A percentile compares a stretch with the other conserved stretches of the same genome.
Evolutionary conservation across 2,329 filamentous ascomycete genomes (phyloP).

Genomic region (Arthrobotrys conoides): DNA sequence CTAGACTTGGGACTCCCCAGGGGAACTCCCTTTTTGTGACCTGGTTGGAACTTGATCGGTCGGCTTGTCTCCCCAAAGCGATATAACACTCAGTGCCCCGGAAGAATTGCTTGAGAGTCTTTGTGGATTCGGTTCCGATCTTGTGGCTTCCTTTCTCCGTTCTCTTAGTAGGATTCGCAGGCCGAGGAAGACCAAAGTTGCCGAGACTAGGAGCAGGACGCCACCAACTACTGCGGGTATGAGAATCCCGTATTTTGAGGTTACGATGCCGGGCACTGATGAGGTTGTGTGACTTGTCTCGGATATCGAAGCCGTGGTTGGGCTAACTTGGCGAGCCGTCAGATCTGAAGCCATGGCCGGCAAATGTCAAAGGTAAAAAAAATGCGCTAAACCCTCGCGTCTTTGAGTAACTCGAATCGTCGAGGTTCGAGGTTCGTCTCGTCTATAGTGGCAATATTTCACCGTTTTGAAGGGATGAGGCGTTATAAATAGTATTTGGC

Average conservation of each 20-base stretch:
- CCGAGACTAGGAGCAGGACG: constrained; percentile 33
- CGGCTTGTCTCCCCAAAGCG: constrained; percentile 16
- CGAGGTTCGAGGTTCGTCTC: background rate
- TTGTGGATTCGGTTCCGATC: constrained; percentile 10
- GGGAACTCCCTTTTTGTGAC: constrained; percentile 15
- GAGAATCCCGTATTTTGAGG: constrained; percentile 42
- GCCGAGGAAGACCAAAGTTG: constrained; percentile 38
- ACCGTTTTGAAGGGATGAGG: background rate
- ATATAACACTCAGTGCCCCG: constrained; percentile 4
- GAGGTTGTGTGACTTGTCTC: constrained; percentile 25
- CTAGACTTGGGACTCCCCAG: constrained; percentile 24
- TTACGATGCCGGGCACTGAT: constrained; percentile 22
- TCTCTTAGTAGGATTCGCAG: constrained; percentile 34
- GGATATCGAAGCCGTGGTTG: constrained; percentile 25
- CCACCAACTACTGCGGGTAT: constrained; percentile 29
- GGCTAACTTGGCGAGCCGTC: constrained; percentile 23
- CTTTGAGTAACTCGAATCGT: constrained; percentile 4
- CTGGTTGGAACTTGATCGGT: background rate
- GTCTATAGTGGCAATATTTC: constrained; percentile 10
- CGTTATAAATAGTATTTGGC: constrained; percentile 20
- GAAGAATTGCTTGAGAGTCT: constrained; percentile 13
- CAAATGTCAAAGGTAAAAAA: constrained; percentile 6
- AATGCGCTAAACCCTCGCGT: constrained; percentile 20
- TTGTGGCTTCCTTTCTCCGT: constrained; percentile 38
- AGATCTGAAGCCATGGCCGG: constrained; percentile 9